Evolutionary conservation across 345 rosid species (phyloP).

Genomic region (Arabidopsis arenosa): DNA sequence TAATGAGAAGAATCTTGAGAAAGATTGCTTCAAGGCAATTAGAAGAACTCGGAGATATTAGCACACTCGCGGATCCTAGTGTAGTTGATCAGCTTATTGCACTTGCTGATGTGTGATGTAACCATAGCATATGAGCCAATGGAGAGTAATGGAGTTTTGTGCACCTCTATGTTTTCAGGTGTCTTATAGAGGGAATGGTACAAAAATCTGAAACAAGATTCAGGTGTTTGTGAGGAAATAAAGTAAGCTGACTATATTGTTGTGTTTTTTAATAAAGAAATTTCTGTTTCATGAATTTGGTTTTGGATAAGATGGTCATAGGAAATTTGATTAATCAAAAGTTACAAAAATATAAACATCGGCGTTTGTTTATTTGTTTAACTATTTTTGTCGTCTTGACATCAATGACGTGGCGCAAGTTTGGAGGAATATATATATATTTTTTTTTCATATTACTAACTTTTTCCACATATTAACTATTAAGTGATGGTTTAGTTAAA

Average conservation of each 20-base stretch:
- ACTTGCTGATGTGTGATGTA: slow-evolving; percentile 60
- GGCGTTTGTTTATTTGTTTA: too few relatives aligned
- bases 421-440: too few relatives aligned
- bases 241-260: slow-evolving; percentile 13
- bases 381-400: too few relatives aligned
- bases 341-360: too few relatives aligned
- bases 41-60: slow-evolving; percentile 89
- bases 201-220: slow-evolving; percentile 25
- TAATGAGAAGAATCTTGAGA: slow-evolving; percentile 93
- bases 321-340: too few relatives aligned
- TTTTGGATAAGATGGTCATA: neutral
- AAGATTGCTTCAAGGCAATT: slow-evolving; percentile 89
- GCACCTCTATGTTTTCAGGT: slow-evolving; percentile 8
- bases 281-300: neutral
- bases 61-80: slow-evolving; percentile 91
- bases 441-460: too few relatives aligned
- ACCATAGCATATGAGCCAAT: slow-evolving; percentile 2
- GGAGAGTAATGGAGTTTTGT: slow-evolving; percentile 24
- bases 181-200: slow-evolving; percentile 12
- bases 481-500: too few relatives aligned
- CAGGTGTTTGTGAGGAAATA: slow-evolving; percentile 14
- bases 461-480: too few relatives aligned
- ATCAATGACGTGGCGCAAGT: too few relatives aligned
- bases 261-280: slow-evolving; percentile 15
- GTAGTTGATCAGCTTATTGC: slow-evolving; percentile 81